Percentiles rank a stretch among this genome's conserved stretches.
These are phyloP conservation scores for Larix sibirica DNA, from an alignment of 83 land plant genomes.

Conservation along the genomic window DNA sequence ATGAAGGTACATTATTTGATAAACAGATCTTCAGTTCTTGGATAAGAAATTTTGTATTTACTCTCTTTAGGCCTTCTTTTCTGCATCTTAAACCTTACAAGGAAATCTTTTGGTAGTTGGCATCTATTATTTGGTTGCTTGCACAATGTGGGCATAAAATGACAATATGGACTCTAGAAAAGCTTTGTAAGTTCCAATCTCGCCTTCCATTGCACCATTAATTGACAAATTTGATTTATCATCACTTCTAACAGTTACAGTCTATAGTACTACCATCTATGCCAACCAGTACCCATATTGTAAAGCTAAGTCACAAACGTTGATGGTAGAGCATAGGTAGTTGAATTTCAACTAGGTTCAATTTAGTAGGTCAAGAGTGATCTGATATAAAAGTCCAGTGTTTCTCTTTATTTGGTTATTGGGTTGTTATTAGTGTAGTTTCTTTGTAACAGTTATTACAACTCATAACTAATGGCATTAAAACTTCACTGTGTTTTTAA, in stretches of 20 bases:
- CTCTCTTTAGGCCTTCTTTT: not conserved
- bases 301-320: not conserved
- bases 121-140: constrained; percentile 56
- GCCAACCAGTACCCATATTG: not conserved
- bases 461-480: constrained; percentile 1
- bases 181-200: constrained; percentile 39
- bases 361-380: not conserved
- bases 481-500: constrained; percentile 17
- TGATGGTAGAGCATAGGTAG: not conserved
- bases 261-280: not conserved
- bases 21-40: not conserved
- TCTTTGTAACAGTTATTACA: not conserved
- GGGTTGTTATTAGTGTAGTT: not conserved
- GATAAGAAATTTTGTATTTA: not conserved
- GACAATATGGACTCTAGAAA: constrained; percentile 65
- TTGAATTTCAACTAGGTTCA: not conserved
- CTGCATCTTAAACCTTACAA: constrained; percentile 1
- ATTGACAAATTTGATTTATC: not conserved
- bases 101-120: constrained; percentile 38
- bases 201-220: not conserved
- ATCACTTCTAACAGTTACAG: not conserved
- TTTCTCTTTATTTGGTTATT: not conserved
- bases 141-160: constrained; percentile 70
- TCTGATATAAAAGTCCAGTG: not conserved
- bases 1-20: constrained; percentile 55